phyloP scores from a whole-genome alignment of 805 yeast genomes.

The Kodamaea jinghongensis region DNA sequence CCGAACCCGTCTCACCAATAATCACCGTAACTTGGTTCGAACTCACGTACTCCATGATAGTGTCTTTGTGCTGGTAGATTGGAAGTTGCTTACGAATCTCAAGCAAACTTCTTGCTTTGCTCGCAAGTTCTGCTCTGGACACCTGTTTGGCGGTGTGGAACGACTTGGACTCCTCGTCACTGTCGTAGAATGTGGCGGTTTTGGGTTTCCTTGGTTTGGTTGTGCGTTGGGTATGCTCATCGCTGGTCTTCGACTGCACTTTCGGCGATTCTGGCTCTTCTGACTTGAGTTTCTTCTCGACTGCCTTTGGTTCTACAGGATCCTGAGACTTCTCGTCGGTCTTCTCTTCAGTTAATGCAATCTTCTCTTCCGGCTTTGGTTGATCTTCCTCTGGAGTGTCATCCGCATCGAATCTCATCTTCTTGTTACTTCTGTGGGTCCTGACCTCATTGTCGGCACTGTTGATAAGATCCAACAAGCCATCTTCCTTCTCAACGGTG shows the following conservation, averaged over 20 bases:
- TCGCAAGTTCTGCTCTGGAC: slow-evolving; percentile 28
- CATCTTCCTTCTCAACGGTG: slow-evolving; percentile 8
- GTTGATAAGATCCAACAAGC: slow-evolving; percentile 4
- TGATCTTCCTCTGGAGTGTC: not conserved
- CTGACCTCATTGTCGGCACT: slow-evolving; percentile 12
- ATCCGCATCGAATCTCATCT: slow-evolving; percentile 15
- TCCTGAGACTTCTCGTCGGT: not conserved
- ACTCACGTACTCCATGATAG: slow-evolving; percentile 53
- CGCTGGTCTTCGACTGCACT: not conserved
- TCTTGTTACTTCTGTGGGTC: slow-evolving; percentile 14
- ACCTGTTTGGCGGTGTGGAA: slow-evolving; percentile 11
- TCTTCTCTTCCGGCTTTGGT: slow-evolving; percentile 1
- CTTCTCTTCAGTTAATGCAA: not conserved
- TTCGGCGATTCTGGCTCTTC: too few species aligned
- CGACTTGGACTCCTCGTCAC: slow-evolving; percentile 13
- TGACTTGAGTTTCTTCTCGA: not conserved
- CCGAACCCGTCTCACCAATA: slow-evolving; percentile 97
- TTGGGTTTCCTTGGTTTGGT: slow-evolving; percentile 1
- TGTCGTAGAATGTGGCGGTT: slow-evolving; percentile 6
- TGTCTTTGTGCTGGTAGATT: slow-evolving; percentile 67
- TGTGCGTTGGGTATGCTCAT: too few species aligned
- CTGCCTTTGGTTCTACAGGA: not conserved
- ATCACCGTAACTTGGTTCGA: slow-evolving; percentile 69
- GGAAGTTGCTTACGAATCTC: slow-evolving; percentile 63
- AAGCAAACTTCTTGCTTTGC: slow-evolving; percentile 45